phyloP scores from a whole-genome alignment of 805 yeast species.

The Yarrowia bubula region DNA sequence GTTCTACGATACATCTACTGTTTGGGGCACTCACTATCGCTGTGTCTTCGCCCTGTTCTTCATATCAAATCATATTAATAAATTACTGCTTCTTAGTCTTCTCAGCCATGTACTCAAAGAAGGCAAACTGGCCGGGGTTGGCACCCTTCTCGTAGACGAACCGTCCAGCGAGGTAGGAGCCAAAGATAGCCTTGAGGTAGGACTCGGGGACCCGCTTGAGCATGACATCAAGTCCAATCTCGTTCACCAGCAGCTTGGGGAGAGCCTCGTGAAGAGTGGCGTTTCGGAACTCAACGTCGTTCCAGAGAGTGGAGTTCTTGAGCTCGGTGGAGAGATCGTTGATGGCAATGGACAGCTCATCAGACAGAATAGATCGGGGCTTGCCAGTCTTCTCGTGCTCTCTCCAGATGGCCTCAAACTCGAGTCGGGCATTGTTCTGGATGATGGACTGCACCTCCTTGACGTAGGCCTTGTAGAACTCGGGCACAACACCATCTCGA shows the following conservation, averaged over 20 bases:
- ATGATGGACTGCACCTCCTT: constrained; percentile 75
- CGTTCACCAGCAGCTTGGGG: constrained; percentile 66
- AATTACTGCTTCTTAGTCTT: constrained; percentile 30
- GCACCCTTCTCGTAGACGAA: constrained; percentile 82
- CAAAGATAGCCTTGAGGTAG: constrained; percentile 83
- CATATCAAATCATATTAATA: constrained; percentile 13
- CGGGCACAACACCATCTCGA: constrained; percentile 52
- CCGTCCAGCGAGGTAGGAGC: constrained; percentile 77
- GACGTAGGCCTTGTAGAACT: constrained; percentile 80
- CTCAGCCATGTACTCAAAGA: constrained; percentile 45
- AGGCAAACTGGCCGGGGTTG: constrained; percentile 64
- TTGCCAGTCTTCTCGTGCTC: constrained; percentile 63
- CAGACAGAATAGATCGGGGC: constrained; percentile 66
- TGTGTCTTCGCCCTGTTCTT: not conserved
- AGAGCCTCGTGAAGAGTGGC: constrained; percentile 72
- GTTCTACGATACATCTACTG: no score
- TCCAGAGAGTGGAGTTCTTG: constrained; percentile 79
- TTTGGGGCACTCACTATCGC: not conserved
- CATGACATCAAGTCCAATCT: constrained; percentile 61
- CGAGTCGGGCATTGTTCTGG: constrained; percentile 73
- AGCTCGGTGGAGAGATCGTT: constrained; percentile 84
- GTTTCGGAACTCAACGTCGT: constrained; percentile 72
- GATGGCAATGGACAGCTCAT: constrained; percentile 75
- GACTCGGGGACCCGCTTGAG: constrained; percentile 79
- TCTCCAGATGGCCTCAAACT: constrained; percentile 84